Percentiles rank a stretch among this genome's conserved stretches.
Evolutionary conservation across 257 asterid species (phyloP).

Genomic region (Plantago major): DNA sequence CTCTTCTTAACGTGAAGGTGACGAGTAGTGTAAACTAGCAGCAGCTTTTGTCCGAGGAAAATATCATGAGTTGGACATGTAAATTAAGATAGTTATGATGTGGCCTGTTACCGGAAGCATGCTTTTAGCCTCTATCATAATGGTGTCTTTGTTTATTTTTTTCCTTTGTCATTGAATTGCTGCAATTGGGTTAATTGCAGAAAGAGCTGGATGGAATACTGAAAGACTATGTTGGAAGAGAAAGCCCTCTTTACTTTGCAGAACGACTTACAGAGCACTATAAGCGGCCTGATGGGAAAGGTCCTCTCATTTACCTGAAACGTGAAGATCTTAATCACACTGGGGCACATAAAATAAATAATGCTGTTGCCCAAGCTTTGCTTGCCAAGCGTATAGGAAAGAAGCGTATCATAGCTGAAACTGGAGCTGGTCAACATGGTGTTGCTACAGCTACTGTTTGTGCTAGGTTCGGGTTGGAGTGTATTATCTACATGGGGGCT

Average conservation of each 20-base stretch:
- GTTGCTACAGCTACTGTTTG: conserved; percentile 97
- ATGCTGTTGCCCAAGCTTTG: conserved; percentile 86
- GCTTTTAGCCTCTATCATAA: too few species aligned
- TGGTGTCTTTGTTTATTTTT: too few species aligned
- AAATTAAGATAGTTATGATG: too few species aligned
- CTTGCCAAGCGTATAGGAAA: conserved; percentile 91
- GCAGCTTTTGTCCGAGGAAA: too few species aligned
- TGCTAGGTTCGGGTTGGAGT: conserved; percentile 86
- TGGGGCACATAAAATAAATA: conserved; percentile 95
- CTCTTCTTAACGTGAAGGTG: too few species aligned
- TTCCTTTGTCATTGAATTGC: too few species aligned
- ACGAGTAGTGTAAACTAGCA: too few species aligned
- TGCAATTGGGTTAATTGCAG: conserved; percentile 32
- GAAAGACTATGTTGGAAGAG: conserved; percentile 95
- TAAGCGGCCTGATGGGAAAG: conserved; percentile 58
- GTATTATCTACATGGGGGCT: conserved; percentile 92
- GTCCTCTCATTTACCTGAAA: conserved; percentile 80
- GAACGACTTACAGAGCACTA: conserved; percentile 89
- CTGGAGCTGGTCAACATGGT: conserved; percentile 99
- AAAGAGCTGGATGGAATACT: conserved; percentile 73
- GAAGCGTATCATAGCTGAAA: conserved; percentile 87
- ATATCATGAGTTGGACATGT: too few species aligned
- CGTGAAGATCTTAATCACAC: conserved; percentile 97
- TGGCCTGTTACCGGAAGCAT: too few species aligned
- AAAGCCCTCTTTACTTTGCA: conserved; percentile 87